phyloP scores from a whole-genome alignment of 2,329 filamentous ascomycete genomes.

The Fonsecaea monophora region DNA sequence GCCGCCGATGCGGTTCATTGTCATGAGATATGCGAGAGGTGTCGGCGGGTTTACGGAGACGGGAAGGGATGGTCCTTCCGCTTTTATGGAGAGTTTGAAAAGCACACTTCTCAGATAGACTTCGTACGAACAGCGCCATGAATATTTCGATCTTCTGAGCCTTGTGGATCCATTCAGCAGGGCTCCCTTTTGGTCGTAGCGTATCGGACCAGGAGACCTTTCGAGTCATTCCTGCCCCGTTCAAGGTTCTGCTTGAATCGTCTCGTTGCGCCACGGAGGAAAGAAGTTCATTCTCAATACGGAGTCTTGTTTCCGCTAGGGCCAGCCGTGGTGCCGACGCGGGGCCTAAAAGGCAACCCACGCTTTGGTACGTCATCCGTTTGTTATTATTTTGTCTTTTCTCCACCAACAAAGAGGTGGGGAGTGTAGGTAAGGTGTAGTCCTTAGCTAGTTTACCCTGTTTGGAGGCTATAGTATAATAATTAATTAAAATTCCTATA shows the following conservation, averaged over 20 bases:
- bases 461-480: no score
- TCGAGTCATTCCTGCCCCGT: background rate
- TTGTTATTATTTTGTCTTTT: no score
- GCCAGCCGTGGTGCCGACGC: no score
- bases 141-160: background rate
- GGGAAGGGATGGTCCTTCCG: background rate
- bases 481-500: no score
- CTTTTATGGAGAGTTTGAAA: slow-evolving; percentile 5
- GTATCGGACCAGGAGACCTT: background rate
- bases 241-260: background rate
- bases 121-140: slow-evolving; percentile 7
- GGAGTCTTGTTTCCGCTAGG: no score
- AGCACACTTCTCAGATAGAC: slow-evolving; percentile 10
- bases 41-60: background rate
- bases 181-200: background rate
- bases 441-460: no score
- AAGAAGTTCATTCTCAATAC: background rate
- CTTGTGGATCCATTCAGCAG: background rate
- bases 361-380: no score
- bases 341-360: no score
- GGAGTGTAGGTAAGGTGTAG: no score
- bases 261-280: background rate
- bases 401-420: no score
- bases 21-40: slow-evolving; percentile 16
- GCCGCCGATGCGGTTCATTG: slow-evolving; percentile 1